Evolutionary conservation across 371 early-diverging fungal genomes (phyloP).

Genomic region (Rhizopus stolonifer): DNA sequence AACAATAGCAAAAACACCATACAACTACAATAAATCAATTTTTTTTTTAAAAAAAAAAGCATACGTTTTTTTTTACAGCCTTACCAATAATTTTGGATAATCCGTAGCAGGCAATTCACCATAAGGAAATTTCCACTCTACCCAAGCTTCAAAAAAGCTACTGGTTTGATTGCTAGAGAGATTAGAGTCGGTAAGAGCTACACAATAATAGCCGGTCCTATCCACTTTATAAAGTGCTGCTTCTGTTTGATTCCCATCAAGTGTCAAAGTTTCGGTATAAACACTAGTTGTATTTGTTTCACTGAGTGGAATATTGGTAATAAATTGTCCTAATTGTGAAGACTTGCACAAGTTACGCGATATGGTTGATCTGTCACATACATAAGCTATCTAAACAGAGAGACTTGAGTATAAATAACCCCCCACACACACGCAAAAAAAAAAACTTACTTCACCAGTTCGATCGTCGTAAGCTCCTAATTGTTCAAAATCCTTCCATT

Average conservation of each 20-base stretch:
- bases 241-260: slow-evolving; percentile 29
- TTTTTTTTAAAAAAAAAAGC: neutral
- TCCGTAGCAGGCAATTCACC: slow-evolving; percentile 83
- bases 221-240: slow-evolving; percentile 53
- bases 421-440: no score
- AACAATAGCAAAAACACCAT: slow-evolving; percentile 65
- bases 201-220: slow-evolving; percentile 77
- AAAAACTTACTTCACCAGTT: slow-evolving; percentile 26
- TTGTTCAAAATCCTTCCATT: slow-evolving; percentile 55
- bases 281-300: slow-evolving; percentile 39
- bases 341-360: slow-evolving; percentile 46
- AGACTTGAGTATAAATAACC: no score
- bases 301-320: slow-evolving; percentile 30
- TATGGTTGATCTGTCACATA: slow-evolving; percentile 50
- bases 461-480: slow-evolving; percentile 40
- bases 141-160: slow-evolving; percentile 53
- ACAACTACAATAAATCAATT: slow-evolving; percentile 30
- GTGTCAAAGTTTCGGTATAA: slow-evolving; percentile 30
- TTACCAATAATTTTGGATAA: slow-evolving; percentile 82
- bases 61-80: slow-evolving; percentile 5
- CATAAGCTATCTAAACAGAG: slow-evolving; percentile 36
- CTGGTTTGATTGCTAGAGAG: slow-evolving; percentile 15
- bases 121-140: slow-evolving; percentile 77
- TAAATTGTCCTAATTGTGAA: slow-evolving; percentile 43
- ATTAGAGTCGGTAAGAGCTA: slow-evolving; percentile 31